These are phyloP conservation scores for Trametes meyenii DNA, from an alignment of 768 basidiomycete species.

Conservation along the genomic window DNA sequence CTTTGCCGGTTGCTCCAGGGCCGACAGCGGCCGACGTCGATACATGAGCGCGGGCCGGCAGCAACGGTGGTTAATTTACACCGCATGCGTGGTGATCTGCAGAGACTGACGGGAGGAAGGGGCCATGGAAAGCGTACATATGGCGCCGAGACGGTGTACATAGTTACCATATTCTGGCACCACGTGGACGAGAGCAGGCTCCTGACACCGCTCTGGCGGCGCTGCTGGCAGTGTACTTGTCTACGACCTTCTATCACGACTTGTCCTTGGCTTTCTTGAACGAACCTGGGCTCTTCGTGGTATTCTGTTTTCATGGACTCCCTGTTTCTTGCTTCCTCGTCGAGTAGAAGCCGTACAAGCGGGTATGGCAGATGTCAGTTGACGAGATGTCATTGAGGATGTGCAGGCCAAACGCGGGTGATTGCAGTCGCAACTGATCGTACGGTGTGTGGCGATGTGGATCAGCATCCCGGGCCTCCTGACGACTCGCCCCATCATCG, in stretches of 20 bases:
- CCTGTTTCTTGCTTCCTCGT: background rate
- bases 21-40: background rate
- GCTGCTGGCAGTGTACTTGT: constrained; percentile 7
- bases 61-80: background rate
- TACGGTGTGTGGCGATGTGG: constrained; percentile 21
- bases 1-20: constrained; percentile 2
- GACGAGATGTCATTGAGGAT: constrained; percentile 6
- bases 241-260: background rate
- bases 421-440: constrained; percentile 18
- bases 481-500: constrained; percentile 19
- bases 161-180: background rate
- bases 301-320: too few species aligned
- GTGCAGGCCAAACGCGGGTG: constrained; percentile 4
- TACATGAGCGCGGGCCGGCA: background rate
- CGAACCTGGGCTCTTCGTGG: too few species aligned
- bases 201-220: constrained; percentile 3
- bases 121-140: too few species aligned
- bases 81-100: background rate
- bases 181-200: constrained; percentile 3
- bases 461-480: constrained; percentile 14
- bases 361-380: background rate
- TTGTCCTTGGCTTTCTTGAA: background rate
- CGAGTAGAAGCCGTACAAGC: background rate
- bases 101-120: background rate
- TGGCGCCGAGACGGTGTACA: too few species aligned